Evolutionary conservation across 257 asterid genomes (phyloP).

Genomic region (Schizonepeta tenuifolia): DNA sequence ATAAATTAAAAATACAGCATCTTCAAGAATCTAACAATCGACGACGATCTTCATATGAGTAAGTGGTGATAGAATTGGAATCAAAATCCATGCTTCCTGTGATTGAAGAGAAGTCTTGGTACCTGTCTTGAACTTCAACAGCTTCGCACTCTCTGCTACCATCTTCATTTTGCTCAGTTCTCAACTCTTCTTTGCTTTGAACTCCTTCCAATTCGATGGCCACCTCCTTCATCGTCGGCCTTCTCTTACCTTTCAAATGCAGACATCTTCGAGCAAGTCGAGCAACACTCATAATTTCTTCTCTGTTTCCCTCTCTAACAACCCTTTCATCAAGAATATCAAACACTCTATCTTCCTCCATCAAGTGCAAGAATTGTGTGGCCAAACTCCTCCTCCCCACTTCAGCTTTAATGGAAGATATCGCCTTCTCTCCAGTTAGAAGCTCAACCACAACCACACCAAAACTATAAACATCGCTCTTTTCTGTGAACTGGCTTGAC

Average conservation of each 20-base stretch:
- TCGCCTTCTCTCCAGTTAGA: slow-evolving; percentile 46
- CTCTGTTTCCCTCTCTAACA: slow-evolving; percentile 32
- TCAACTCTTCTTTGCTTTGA: neutral
- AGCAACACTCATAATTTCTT: slow-evolving; percentile 38
- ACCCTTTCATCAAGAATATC: slow-evolving; percentile 44
- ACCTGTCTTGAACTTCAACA: neutral
- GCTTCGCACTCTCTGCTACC: neutral
- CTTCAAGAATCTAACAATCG: neutral
- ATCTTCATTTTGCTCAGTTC: neutral
- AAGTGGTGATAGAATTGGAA: neutral
- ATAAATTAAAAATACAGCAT: neutral
- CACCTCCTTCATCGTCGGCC: slow-evolving; percentile 54
- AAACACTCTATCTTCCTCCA: slow-evolving; percentile 34
- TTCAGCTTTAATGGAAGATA: slow-evolving; percentile 30
- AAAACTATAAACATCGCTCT: slow-evolving; percentile 51
- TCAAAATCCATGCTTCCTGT: slow-evolving; percentile 22
- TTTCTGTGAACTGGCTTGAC: slow-evolving; percentile 46
- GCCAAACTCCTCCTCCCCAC: slow-evolving; percentile 28
- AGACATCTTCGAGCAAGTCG: slow-evolving; percentile 43
- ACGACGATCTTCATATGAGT: neutral
- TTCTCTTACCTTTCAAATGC: slow-evolving; percentile 42
- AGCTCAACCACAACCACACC: slow-evolving; percentile 50
- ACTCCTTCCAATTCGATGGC: slow-evolving; percentile 34
- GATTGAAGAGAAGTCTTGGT: slow-evolving; percentile 25
- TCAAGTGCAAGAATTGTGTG: slow-evolving; percentile 32